Evolutionary conservation across 345 rosid genomes (phyloP).

Genomic region (Viola odorata): DNA sequence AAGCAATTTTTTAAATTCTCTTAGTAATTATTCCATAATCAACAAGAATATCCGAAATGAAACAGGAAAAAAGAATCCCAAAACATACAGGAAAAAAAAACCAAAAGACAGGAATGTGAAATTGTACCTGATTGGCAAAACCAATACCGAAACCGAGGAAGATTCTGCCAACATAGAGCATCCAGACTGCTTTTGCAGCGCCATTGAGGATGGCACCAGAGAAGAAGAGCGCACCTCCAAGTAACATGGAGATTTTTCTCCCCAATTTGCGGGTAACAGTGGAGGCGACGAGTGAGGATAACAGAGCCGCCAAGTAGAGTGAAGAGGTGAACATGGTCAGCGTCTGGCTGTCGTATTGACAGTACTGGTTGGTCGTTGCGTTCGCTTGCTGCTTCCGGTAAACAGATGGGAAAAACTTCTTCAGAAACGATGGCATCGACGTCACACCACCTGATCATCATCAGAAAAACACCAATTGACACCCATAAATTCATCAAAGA

Average conservation of each 20-base stretch:
- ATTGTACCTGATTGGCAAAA: constrained; percentile 88
- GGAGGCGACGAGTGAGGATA: constrained; percentile 76
- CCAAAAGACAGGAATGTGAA: not conserved
- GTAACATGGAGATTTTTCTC: constrained; percentile 73
- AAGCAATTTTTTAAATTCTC: constrained; percentile 11
- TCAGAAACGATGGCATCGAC: constrained; percentile 65
- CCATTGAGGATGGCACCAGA: constrained; percentile 87
- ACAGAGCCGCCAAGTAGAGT: constrained; percentile 74
- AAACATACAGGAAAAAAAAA: not conserved
- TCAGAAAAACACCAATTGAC: not conserved
- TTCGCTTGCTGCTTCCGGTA: constrained; percentile 41
- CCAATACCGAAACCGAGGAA: constrained; percentile 96
- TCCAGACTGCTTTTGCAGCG: constrained; percentile 66
- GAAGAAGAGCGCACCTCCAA: constrained; percentile 79
- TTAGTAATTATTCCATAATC: not conserved
- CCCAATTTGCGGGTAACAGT: constrained; percentile 72
- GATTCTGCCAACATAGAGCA: constrained; percentile 84
- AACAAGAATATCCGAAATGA: no score
- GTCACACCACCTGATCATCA: constrained; percentile 76
- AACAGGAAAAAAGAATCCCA: not conserved
- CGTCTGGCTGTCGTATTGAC: constrained; percentile 62
- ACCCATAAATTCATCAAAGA: not conserved
- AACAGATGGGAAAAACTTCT: constrained; percentile 67
- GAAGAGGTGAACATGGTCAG: constrained; percentile 92
- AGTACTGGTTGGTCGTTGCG: constrained; percentile 58